Conservation (phyloP, 495 filamentous ascomycete species). For the Chlorociboria aeruginascens region DNA sequence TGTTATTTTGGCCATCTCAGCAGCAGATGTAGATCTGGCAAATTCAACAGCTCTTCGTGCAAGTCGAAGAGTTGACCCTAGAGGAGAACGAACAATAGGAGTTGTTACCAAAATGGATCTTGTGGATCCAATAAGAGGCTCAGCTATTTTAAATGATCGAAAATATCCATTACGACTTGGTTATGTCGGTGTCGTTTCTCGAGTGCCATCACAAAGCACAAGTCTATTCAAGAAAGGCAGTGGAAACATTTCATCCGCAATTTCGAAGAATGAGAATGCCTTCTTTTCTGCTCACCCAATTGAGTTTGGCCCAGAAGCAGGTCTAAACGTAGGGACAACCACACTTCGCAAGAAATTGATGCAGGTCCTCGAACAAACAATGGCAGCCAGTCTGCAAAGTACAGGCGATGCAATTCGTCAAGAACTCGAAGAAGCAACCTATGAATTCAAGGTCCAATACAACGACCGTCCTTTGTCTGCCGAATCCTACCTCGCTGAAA, state of each 20-base stretch:
- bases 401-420: conserved; percentile 88
- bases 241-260: conserved; percentile 67
- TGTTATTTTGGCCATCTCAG: conserved; percentile 93
- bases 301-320: conserved; percentile 63
- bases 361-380: conserved; percentile 92
- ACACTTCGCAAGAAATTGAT: conserved; percentile 91
- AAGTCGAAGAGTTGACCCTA: conserved; percentile 82
- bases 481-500: conserved; percentile 91
- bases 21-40: conserved; percentile 91
- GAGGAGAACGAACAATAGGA: conserved; percentile 92
- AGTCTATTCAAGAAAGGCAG: conserved; percentile 77
- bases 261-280: conserved; percentile 76
- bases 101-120: conserved; percentile 99
- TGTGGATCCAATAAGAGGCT: conserved; percentile 72
- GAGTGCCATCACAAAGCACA: conserved; percentile 54
- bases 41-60: conserved; percentile 91
- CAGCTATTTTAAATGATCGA: conserved; percentile 65
- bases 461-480: conserved; percentile 91
- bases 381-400: conserved; percentile 78
- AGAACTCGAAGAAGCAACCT: conserved; percentile 92
- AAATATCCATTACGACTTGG: conserved; percentile 92
- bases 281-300: conserved; percentile 77
- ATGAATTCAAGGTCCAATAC: conserved; percentile 99
- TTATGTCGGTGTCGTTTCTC: conserved; percentile 93
- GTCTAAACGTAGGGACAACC: conserved; percentile 66